Evolutionary conservation across 495 filamentous ascomycete genomes (phyloP).

Genomic region (Trichoderma orchidacearum): DNA sequence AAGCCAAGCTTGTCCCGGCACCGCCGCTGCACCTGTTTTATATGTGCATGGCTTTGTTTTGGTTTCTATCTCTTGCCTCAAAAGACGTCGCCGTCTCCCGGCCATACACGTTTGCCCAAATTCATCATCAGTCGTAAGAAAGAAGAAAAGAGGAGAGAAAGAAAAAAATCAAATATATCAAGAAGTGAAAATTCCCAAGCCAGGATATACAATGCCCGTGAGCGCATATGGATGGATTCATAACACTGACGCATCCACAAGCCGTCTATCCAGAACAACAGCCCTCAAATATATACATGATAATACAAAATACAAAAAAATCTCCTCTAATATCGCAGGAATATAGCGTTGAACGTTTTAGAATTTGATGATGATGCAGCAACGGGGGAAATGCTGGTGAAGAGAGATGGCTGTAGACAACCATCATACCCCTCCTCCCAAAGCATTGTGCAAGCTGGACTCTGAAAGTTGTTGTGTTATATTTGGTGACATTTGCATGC

Average conservation of each 20-base stretch:
- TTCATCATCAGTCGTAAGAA: background rate
- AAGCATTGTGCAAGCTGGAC: too few relatives aligned
- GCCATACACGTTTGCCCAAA: background rate
- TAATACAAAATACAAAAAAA: background rate
- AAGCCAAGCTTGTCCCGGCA: conserved; percentile 15
- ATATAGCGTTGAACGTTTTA: background rate
- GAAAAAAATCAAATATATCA: conserved; percentile 6
- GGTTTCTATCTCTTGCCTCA: background rate
- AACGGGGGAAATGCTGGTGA: background rate
- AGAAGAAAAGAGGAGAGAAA: conserved; percentile 5
- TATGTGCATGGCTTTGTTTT: background rate
- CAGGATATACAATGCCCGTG: background rate
- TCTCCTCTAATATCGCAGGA: background rate
- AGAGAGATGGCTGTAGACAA: background rate
- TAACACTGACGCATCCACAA: background rate
- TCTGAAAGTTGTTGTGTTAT: too few relatives aligned
- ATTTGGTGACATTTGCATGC: too few relatives aligned
- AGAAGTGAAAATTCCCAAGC: background rate
- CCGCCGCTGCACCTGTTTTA: background rate
- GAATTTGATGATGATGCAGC: background rate
- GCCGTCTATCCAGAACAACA: background rate
- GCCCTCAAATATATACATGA: background rate
- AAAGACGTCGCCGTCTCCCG: background rate
- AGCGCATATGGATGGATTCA: background rate
- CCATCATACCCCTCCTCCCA: too few relatives aligned